Evolutionary conservation across 768 basidiomycete genomes (phyloP).

Genomic region (Gymnopilus junonius): DNA sequence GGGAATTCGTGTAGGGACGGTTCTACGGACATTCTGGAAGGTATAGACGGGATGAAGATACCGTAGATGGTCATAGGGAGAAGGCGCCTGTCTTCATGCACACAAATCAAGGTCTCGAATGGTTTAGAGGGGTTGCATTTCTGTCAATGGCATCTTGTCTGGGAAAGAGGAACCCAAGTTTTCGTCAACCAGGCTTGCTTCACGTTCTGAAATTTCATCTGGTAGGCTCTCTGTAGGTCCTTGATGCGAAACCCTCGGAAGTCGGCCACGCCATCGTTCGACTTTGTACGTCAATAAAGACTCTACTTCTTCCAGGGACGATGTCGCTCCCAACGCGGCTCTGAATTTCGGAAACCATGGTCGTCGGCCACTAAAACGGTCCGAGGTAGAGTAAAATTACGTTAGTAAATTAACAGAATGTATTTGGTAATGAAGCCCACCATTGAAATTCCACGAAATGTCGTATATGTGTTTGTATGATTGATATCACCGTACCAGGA

Average conservation of each 20-base stretch:
- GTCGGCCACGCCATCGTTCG: conserved; percentile 52
- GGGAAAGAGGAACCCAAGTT: conserved; percentile 7
- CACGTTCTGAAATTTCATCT: conserved; percentile 12
- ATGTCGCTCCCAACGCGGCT: conserved; percentile 43
- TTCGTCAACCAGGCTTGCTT: conserved; percentile 7
- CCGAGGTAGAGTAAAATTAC: neutral
- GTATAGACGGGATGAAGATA: neutral
- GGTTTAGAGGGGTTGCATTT: neutral
- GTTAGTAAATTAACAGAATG: neutral
- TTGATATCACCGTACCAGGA: conserved; percentile 52
- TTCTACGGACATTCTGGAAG: neutral
- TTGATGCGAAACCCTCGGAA: conserved; percentile 28
- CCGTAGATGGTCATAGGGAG: neutral
- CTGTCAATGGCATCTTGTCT: neutral
- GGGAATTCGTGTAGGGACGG: neutral
- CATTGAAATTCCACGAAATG: conserved; percentile 74
- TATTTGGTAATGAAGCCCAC: conserved; percentile 37
- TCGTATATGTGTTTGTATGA: conserved; percentile 65
- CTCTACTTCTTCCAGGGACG: conserved; percentile 51
- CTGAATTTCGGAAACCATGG: conserved; percentile 65
- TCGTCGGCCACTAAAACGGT: conserved; percentile 41
- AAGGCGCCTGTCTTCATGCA: neutral
- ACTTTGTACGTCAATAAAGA: conserved; percentile 46
- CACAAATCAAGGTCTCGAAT: neutral
- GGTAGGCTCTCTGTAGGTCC: conserved; percentile 18